phyloP scores from a whole-genome alignment of 1,284 basidiomycete species.

The Ustilago nuda region DNA sequence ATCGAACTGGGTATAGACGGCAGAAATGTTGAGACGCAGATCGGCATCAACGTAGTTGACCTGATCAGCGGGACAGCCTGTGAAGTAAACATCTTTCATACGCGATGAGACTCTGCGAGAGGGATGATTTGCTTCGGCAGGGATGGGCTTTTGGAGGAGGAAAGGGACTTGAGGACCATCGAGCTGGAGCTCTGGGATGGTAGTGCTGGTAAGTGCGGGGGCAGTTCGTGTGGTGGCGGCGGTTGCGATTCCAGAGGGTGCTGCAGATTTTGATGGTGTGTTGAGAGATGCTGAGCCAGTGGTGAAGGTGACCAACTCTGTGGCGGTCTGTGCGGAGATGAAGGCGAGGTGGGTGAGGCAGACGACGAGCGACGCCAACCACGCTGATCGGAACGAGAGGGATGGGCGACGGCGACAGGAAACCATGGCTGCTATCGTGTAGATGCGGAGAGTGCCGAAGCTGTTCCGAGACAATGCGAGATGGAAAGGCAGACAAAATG shows the following conservation, averaged over 20 bases:
- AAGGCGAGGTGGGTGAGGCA: constrained; percentile 2
- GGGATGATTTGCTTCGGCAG: constrained; percentile 27
- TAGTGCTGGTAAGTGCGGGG: constrained; percentile 38
- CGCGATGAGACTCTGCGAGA: constrained; percentile 23
- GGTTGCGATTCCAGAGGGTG: constrained; percentile 10
- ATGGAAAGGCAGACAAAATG: not conserved
- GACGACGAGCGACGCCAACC: not conserved
- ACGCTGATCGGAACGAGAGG: constrained; percentile 10
- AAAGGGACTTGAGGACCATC: constrained; percentile 47
- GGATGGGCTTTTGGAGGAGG: constrained; percentile 46
- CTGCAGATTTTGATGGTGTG: constrained; percentile 20
- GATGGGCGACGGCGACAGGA: constrained; percentile 15
- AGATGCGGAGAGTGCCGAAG: constrained; percentile 7
- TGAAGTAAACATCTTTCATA: constrained; percentile 55
- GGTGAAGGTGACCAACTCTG: constrained; percentile 31
- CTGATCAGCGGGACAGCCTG: constrained; percentile 46
- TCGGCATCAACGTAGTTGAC: constrained; percentile 46
- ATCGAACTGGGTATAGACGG: constrained; percentile 63
- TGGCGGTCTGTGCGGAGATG: constrained; percentile 31
- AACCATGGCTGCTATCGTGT: not conserved
- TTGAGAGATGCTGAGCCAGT: constrained; percentile 52
- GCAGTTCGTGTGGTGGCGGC: constrained; percentile 18
- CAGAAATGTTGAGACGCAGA: constrained; percentile 63
- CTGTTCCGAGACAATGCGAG: not conserved
- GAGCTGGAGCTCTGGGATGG: constrained; percentile 46